Base-by-base conservation (phyloP, 148 eudicot genomes). In the Rhododendron griersonianum region DNA sequence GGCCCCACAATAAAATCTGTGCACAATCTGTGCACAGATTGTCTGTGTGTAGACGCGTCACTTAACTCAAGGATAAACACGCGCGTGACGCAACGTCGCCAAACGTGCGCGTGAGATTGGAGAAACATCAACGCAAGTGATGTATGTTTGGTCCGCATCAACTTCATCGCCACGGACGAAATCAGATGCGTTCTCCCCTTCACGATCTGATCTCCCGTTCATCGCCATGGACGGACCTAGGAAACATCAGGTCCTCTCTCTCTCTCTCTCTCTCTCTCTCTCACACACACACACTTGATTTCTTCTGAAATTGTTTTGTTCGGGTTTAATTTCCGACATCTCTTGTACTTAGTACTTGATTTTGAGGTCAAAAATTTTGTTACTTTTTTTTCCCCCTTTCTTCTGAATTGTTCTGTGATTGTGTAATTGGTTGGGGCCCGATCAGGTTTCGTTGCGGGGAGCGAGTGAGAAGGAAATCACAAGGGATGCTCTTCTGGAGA, bases 371-470 rank as follows among this genome's bases (percentile, higher is more conserved):
- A 13, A 5, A 13, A 28, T 13, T 0, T 15, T 9, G 28, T 41
- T 6, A 41, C 45, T 41, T 41, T 41, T 41, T 6, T 37, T 35
- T n/a, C 30, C 30, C 30, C 30, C 0, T 10, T 10, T 9, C 25
- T 21, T 19, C 44, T 53, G 7, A 39, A 77, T 78, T 80, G 59
- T 28, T 45, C 50, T 28, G 51, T 6, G 50, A 77, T 81, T 8
- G 51, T 21, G 57, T 25, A 57, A 55, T 78, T 25, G 57, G 39
- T 75, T 35, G 81, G n/a, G 76, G 19, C 14, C 41, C 18, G 80
- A 76, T 87, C 81, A 96, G 99, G 98, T 96, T 10, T 96, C 99
- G 21, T 87, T 96, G 59, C 91, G 99, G 71, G 99, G 99, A 85
- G 91, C 99, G 18, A 96, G 99, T 86, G 91, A 90, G 19, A 93